phyloP scores from a whole-genome alignment of 371 early-diverging fungal genomes.

The Mortierella sp. region DNA sequence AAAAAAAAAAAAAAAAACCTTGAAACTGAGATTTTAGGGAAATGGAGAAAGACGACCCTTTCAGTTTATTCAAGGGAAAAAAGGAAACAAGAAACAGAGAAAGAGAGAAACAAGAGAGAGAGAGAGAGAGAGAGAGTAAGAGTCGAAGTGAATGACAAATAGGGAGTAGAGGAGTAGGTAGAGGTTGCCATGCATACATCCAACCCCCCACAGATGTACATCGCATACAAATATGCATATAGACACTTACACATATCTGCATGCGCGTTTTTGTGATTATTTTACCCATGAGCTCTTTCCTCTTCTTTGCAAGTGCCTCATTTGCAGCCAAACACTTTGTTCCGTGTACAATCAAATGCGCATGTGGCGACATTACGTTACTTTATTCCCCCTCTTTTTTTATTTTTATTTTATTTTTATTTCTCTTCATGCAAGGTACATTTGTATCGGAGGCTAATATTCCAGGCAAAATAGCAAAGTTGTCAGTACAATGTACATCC shows the following conservation, averaged over 20 bases:
- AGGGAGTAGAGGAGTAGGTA: not conserved
- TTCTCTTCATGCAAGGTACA: too few species aligned
- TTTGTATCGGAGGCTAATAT: too few species aligned
- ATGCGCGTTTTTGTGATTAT: not conserved
- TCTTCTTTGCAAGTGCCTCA: not conserved
- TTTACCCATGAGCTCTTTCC: slow-evolving; percentile 9
- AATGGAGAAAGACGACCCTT: not conserved
- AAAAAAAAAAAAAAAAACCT: too few species aligned
- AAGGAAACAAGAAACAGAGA: slow-evolving; percentile 1
- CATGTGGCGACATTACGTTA: too few species aligned
- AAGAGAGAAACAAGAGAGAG: not conserved
- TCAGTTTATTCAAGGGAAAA: not conserved
- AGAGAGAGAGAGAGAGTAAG: not conserved
- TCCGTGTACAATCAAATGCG: too few species aligned
- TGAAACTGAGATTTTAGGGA: too few species aligned
- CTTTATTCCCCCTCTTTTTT: too few species aligned
- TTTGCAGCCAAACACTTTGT: not conserved
- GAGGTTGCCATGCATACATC: slow-evolving; percentile 10
- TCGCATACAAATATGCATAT: not conserved
- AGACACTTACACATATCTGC: not conserved
- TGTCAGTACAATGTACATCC: too few species aligned
- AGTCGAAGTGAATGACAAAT: not conserved
- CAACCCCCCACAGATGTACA: not conserved
- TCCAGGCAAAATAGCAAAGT: too few species aligned
- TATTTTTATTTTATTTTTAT: too few species aligned